phyloP scores from a whole-genome alignment of 2,329 filamentous ascomycete genomes.

The Tolypocladium sp. region DNA sequence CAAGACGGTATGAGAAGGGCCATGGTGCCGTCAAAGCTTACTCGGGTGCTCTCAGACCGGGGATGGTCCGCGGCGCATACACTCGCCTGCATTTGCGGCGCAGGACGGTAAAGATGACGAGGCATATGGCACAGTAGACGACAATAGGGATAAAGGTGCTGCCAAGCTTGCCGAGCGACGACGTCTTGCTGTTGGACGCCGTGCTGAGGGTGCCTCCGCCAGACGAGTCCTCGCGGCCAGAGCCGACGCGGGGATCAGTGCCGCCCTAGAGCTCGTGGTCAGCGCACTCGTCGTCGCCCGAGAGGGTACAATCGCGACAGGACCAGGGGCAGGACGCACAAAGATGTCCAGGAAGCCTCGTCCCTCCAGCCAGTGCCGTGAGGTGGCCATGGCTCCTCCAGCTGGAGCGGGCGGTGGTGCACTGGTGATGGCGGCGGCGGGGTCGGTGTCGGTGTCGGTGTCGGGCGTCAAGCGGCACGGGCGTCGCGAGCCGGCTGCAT shows the following conservation, averaged over 20 bases:
- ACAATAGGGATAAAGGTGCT: slow-evolving; percentile 46
- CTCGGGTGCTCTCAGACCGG: slow-evolving; percentile 36
- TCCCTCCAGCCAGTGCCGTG: neutral
- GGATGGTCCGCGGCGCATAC: slow-evolving; percentile 44
- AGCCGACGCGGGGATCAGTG: slow-evolving; percentile 23
- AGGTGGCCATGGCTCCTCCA: neutral
- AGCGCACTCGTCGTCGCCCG: neutral
- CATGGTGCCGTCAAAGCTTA: slow-evolving; percentile 11
- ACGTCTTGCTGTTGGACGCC: slow-evolving; percentile 19
- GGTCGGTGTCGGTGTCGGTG: neutral
- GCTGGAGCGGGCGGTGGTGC: neutral
- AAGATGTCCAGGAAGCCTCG: slow-evolving; percentile 5
- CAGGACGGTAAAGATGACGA: slow-evolving; percentile 38
- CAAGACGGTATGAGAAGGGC: too few species aligned
- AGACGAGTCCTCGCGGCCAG: slow-evolving; percentile 21
- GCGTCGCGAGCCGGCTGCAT: slow-evolving; percentile 2
- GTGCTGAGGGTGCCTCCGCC: slow-evolving; percentile 25
- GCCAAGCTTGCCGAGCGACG: slow-evolving; percentile 27
- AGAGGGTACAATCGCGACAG: too few species aligned
- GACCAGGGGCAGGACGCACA: neutral
- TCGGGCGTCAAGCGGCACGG: slow-evolving; percentile 2
- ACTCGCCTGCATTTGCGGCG: slow-evolving; percentile 40
- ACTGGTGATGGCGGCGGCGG: neutral
- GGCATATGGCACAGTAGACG: slow-evolving; percentile 39
- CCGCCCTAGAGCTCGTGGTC: neutral